A percentile compares a stretch with the other conserved stretches of the same genome.
These are phyloP conservation scores for Nitzschia sp. DNA, from an alignment of 108 stramenopile species.

Conservation along the genomic window DNA sequence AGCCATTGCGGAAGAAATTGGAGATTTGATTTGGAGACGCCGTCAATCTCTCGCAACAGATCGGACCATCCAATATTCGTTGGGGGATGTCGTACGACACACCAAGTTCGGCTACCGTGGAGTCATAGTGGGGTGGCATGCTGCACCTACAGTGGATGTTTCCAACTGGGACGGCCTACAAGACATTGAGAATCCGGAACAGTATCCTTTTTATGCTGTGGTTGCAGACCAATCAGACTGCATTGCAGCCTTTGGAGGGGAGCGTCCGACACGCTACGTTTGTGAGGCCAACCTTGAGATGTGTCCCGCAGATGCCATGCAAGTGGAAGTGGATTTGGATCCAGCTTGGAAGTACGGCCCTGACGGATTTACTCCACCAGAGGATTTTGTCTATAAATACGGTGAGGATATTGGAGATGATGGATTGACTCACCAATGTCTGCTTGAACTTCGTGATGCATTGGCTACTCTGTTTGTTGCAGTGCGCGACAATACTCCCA, in stretches of 20 bases:
- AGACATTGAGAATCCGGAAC: slow-evolving; percentile 58
- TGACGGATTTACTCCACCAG: slow-evolving; percentile 46
- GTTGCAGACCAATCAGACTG: slow-evolving; percentile 68
- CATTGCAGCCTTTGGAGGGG: slow-evolving; percentile 63
- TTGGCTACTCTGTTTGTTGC: slow-evolving; percentile 16
- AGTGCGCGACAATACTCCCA: slow-evolving; percentile 21
- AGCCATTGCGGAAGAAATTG: slow-evolving; percentile 48
- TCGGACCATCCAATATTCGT: slow-evolving; percentile 42
- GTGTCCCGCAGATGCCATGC: slow-evolving; percentile 37
- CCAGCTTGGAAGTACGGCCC: slow-evolving; percentile 51
- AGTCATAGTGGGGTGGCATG: slow-evolving; percentile 74
- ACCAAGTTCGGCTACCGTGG: slow-evolving; percentile 76
- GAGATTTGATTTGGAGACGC: slow-evolving; percentile 50
- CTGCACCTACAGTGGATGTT: slow-evolving; percentile 61
- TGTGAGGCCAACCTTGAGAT: slow-evolving; percentile 73
- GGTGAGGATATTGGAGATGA: slow-evolving; percentile 51
- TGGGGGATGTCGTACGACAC: slow-evolving; percentile 73
- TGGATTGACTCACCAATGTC: slow-evolving; percentile 29
- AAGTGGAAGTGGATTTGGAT: slow-evolving; percentile 60
- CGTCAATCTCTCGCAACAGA: slow-evolving; percentile 40
- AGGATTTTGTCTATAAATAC: slow-evolving; percentile 52
- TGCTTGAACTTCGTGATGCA: slow-evolving; percentile 33
- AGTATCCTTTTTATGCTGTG: slow-evolving; percentile 79
- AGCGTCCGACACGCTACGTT: slow-evolving; percentile 68
- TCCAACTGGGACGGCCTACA: slow-evolving; percentile 75